phyloP scores from a whole-genome alignment of 164 flowering plant species.

The Liriodendron chinense region DNA sequence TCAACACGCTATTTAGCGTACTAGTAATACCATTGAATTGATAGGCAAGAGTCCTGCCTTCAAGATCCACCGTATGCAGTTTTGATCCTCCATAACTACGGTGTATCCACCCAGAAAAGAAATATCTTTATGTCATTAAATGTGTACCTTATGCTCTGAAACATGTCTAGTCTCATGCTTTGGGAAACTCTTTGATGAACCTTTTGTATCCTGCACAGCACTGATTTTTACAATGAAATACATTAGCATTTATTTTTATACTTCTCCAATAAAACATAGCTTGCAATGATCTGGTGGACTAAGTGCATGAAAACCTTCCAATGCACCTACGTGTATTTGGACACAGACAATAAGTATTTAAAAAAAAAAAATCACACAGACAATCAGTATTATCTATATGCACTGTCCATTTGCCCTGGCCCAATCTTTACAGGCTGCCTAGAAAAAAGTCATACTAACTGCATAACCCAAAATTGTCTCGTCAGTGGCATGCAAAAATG shows the following conservation, averaged over 20 bases:
- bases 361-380: not conserved
- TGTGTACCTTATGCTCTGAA: slow-evolving; percentile 77
- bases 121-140: not conserved
- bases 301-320: too few relatives aligned
- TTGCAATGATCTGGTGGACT: too few relatives aligned
- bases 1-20: not conserved
- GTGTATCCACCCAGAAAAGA: not conserved
- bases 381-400: too few relatives aligned
- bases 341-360: not conserved
- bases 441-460: too few relatives aligned
- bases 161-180: slow-evolving; percentile 83
- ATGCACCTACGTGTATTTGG: too few relatives aligned
- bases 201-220: slow-evolving; percentile 61
- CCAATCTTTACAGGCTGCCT: too few relatives aligned
- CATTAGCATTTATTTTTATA: not conserved
- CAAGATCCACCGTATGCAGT: not conserved
- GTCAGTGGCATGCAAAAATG: too few relatives aligned
- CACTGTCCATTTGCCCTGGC: too few relatives aligned
- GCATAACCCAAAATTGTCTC: too few relatives aligned
- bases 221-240: slow-evolving; percentile 27
- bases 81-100: not conserved
- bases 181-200: slow-evolving; percentile 65
- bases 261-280: not conserved
- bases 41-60: not conserved
- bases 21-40: not conserved